Base-by-base conservation (phyloP, 164 flowering plant species). In the Berberis vulgaris region DNA sequence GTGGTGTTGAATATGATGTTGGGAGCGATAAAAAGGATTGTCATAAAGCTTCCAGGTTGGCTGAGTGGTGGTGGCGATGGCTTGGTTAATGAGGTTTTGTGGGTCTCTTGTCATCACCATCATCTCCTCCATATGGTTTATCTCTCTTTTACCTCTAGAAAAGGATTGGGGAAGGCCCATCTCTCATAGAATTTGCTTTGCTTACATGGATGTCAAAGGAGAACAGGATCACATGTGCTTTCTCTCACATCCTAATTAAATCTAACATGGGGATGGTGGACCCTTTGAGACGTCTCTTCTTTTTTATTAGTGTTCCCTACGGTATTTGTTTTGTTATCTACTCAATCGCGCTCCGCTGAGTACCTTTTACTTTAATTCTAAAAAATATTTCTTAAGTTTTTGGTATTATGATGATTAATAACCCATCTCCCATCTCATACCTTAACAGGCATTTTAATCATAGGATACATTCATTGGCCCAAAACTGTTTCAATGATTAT, bases 1-100 rank as follows among this genome's bases (percentile, higher is more conserved):
- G 70, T 71, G 72, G 67, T 57, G 72, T 9, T 60, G 72, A 5
- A 66, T 65, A 6, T 42, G 54, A 6, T 63, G 63, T 6, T 72
- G 72, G 45, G 77, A 50, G 67, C 67, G 58, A 74, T 77, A 84
- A 72, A 78, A 78, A 11, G 90, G 90, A 54, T 87, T 87, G 13
- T 83, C 82, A 71, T 87, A 87, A 65, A 85, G 74, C 68, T 85
- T 87, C 95, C 95, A 87, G 84, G 65, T 83, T 50, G 81, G 73
- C 72, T 53, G 62, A 72, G 72, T 73, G 73, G 79, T 53, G 59
- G 63, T 65, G 62, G 71, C 57, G 59, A 49, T 61, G 47, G 67
- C 26, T 47, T 67, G 68, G 52, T 63, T 54, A 39, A 60, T 70
- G 74, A 69, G 60, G 64, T 45, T 63, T 43, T 72, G 73, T 43